phyloP scores from a whole-genome alignment of 2,329 filamentous ascomycete genomes.

The Phyllosticta ampelicida region DNA sequence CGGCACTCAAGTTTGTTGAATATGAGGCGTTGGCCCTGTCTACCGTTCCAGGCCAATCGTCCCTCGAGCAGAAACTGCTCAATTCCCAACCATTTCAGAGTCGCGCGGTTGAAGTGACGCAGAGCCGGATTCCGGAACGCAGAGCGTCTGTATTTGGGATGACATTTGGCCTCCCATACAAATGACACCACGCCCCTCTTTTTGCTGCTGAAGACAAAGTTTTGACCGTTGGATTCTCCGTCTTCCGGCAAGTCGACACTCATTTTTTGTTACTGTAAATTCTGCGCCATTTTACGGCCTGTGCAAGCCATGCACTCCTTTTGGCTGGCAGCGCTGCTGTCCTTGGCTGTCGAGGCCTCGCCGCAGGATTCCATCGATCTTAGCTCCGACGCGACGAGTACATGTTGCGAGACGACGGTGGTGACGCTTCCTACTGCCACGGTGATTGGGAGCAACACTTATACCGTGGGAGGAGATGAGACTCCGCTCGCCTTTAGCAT shows the following conservation, averaged over 20 bases:
- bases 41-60: neutral
- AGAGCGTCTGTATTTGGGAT: neutral
- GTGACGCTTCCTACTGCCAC: neutral
- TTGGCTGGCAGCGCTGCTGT: conserved; percentile 16
- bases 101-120: neutral
- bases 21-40: neutral
- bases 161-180: neutral
- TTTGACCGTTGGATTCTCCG: neutral
- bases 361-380: neutral
- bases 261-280: neutral
- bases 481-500: neutral
- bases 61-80: neutral
- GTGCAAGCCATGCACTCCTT: conserved; percentile 28
- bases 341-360: conserved; percentile 16
- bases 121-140: neutral
- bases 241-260: neutral
- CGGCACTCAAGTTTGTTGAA: neutral
- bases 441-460: neutral
- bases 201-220: neutral
- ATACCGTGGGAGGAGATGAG: neutral
- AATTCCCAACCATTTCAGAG: neutral
- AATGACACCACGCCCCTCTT: neutral
- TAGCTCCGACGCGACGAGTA: neutral
- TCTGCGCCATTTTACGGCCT: conserved; percentile 9
- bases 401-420: neutral